Percentiles rank a stretch among this genome's conserved stretches.
These are phyloP conservation scores for Symbiodinium pilosum DNA, from an alignment of 73 alveolate species.

Conservation along the genomic window DNA sequence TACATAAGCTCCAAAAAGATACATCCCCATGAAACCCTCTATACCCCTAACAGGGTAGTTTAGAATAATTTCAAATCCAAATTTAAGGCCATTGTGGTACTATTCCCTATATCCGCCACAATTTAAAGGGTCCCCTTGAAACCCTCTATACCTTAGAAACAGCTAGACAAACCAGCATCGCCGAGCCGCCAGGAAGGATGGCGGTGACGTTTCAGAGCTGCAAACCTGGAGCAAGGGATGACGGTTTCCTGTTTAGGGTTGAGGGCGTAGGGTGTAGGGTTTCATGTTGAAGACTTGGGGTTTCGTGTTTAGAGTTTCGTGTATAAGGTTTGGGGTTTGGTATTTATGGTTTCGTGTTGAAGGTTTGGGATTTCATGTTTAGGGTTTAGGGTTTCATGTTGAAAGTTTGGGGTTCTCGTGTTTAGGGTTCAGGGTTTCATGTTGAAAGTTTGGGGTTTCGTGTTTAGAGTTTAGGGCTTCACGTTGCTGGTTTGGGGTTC, in stretches of 20 bases:
- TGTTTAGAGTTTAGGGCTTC: not conserved
- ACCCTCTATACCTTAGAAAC: not conserved
- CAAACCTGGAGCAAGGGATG: slow-evolving; percentile 11
- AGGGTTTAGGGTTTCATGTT: not conserved
- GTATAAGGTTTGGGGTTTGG: no score
- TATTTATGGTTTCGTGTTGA: not conserved
- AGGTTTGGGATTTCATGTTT: not conserved
- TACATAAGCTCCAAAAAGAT: no score
- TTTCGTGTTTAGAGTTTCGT: no score
- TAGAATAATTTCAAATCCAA: no score
- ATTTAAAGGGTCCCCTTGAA: no score
- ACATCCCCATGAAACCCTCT: no score
- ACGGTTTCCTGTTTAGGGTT: no score
- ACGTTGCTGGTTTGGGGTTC: not conserved
- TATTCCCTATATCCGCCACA: no score
- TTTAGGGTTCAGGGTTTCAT: not conserved
- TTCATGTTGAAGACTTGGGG: no score
- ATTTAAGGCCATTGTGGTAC: no score
- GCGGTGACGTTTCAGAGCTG: slow-evolving; percentile 76
- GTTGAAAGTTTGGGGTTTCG: not conserved
- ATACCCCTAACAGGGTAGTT: no score
- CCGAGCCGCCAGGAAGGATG: slow-evolving; percentile 61
- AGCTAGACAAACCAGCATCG: not conserved
- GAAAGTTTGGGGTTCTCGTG: not conserved
- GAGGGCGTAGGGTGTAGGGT: no score